These are phyloP conservation scores for Austroboletus rostrupii DNA, from an alignment of 1,284 basidiomycete genomes.

Conservation along the genomic window DNA sequence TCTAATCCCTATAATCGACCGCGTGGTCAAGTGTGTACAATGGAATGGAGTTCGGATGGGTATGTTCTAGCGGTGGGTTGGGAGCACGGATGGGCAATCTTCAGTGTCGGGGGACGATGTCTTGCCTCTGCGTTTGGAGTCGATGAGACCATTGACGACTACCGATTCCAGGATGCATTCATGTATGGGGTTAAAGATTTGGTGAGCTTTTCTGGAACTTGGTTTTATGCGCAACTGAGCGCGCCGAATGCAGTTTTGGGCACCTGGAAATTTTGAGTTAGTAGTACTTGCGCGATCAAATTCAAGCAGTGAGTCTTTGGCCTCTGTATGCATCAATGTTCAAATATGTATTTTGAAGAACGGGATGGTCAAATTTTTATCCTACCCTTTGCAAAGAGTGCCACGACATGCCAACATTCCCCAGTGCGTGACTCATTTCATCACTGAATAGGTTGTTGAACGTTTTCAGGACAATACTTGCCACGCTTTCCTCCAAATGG, in stretches of 20 bases:
- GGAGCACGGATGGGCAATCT: conserved; percentile 85
- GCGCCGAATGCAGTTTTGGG: conserved; percentile 70
- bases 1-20: conserved; percentile 54
- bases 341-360: conserved; percentile 33
- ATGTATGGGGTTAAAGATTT: conserved; percentile 74
- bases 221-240: conserved; percentile 6
- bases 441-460: conserved; percentile 5
- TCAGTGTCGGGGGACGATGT: conserved; percentile 88
- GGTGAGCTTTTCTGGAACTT: conserved; percentile 38
- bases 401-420: conserved; percentile 86
- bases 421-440: conserved; percentile 52
- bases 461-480: conserved; percentile 77
- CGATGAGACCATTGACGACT: conserved; percentile 58
- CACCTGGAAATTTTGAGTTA: conserved; percentile 85
- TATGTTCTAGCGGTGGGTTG: conserved; percentile 97
- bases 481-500: conserved; percentile 93
- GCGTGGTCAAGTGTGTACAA: conserved; percentile 69
- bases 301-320: conserved; percentile 41
- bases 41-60: conserved; percentile 94
- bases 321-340: not conserved
- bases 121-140: conserved; percentile 72
- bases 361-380: conserved; percentile 73
- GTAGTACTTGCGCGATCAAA: conserved; percentile 59
- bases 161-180: conserved; percentile 77
- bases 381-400: conserved; percentile 93